Conservation (phyloP, 257 asterid species). For the Solanum okadae region DNA sequence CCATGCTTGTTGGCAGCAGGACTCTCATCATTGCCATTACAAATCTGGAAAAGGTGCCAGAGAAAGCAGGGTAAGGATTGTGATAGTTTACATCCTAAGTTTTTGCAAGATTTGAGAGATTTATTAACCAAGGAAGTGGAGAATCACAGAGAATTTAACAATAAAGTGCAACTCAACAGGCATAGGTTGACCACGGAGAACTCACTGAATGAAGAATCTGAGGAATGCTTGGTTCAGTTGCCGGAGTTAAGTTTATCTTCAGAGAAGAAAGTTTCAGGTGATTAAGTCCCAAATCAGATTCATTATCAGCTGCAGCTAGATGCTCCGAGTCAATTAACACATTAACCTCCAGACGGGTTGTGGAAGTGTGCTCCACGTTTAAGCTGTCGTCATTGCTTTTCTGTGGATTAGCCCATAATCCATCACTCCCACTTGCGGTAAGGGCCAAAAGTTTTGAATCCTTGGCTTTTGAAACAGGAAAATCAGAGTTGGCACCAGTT, state of each 20-base stretch:
- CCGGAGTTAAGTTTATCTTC: constrained; percentile 43
- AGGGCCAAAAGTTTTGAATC: constrained; percentile 37
- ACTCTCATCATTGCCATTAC: constrained; percentile 70
- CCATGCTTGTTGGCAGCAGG: constrained; percentile 45
- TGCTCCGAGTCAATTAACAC: constrained; percentile 52
- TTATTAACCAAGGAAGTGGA: neutral
- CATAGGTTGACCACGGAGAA: neutral
- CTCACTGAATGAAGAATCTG: constrained; percentile 95
- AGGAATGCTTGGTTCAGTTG: constrained; percentile 83
- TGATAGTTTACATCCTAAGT: neutral
- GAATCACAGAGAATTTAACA: neutral
- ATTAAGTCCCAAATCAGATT: constrained; percentile 33
- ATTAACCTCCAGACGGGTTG: constrained; percentile 46
- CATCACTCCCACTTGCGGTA: constrained; percentile 35
- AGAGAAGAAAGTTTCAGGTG: constrained; percentile 45
- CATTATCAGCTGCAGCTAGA: constrained; percentile 42
- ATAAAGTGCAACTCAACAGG: neutral
- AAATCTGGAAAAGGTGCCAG: constrained; percentile 39
- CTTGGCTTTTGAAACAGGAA: constrained; percentile 32
- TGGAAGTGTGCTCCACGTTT: constrained; percentile 33
- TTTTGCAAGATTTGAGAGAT: constrained; percentile 5
- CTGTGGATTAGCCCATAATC: constrained; percentile 24
- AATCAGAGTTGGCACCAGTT: constrained; percentile 40
- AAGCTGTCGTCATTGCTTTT: constrained; percentile 29
- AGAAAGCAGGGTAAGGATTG: neutral